Evolutionary conservation across 495 filamentous ascomycete genomes (phyloP).

Genomic region (Pyrenula aspistea): DNA sequence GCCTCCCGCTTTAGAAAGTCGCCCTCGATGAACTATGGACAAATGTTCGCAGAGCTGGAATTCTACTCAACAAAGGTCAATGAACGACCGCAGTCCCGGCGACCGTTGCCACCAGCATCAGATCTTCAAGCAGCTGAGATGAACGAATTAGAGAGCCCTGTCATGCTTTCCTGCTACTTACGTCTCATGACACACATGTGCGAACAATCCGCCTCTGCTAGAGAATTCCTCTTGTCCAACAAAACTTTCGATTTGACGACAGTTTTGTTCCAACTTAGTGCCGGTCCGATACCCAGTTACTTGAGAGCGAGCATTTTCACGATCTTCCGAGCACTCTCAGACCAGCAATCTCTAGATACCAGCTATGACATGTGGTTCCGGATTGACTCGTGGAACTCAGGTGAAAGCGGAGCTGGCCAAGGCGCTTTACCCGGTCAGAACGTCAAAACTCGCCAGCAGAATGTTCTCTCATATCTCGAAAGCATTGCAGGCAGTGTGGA

Average conservation of each 20-base stretch:
- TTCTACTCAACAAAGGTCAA: conserved; percentile 59
- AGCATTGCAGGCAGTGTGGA: conserved; percentile 60
- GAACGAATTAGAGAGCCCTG: conserved; percentile 69
- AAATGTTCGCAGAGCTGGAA: conserved; percentile 82
- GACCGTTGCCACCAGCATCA: conserved; percentile 39
- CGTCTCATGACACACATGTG: conserved; percentile 72
- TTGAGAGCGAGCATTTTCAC: conserved; percentile 68
- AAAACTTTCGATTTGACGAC: conserved; percentile 48
- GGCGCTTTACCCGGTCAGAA: conserved; percentile 19
- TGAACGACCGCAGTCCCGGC: conserved; percentile 49
- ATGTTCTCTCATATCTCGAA: conserved; percentile 22
- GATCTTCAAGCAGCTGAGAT: conserved; percentile 57
- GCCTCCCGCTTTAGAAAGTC: conserved; percentile 66
- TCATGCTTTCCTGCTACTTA: conserved; percentile 90
- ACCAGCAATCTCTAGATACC: conserved; percentile 43
- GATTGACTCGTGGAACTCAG: conserved; percentile 62
- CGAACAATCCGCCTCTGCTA: conserved; percentile 50
- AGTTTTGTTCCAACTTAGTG: conserved; percentile 56
- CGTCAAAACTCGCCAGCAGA: conserved; percentile 17
- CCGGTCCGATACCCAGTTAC: conserved; percentile 53
- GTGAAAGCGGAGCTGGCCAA: conserved; percentile 29
- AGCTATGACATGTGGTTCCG: conserved; percentile 56
- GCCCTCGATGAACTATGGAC: conserved; percentile 74
- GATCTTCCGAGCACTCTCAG: conserved; percentile 55
- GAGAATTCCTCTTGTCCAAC: conserved; percentile 57